These are phyloP conservation scores for Pharus latifolius DNA, from an alignment of 176 grass and related monocot species.

Conservation along the genomic window DNA sequence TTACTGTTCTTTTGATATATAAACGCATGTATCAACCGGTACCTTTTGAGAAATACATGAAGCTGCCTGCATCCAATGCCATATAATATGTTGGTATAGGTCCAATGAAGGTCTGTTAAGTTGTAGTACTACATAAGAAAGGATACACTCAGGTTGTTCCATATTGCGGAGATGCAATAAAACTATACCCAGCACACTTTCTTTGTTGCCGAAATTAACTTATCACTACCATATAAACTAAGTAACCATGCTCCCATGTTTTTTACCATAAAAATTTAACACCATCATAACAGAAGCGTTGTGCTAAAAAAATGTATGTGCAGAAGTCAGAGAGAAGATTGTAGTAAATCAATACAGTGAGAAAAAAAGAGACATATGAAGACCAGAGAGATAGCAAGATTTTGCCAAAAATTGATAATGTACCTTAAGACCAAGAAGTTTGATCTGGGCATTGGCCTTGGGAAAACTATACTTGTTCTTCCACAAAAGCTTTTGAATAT, in stretches of 20 bases:
- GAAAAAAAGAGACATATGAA: neutral
- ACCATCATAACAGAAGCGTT: neutral
- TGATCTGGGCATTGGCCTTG: constrained; percentile 72
- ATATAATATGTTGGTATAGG: too few species aligned
- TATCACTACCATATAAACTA: neutral
- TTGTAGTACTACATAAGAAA: too few species aligned
- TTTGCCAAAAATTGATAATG: neutral
- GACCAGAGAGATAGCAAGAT: neutral
- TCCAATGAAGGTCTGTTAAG: too few species aligned
- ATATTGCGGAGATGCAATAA: neutral
- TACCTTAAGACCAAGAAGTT: constrained; percentile 93
- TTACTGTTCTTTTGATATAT: too few species aligned
- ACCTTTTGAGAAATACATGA: too few species aligned
- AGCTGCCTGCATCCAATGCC: too few species aligned
- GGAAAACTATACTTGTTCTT: constrained; percentile 84
- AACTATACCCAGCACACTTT: neutral
- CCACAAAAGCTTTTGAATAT: constrained; percentile 87
- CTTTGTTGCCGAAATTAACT: neutral
- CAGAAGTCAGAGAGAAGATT: neutral
- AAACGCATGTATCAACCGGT: too few species aligned
- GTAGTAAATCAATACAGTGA: neutral
- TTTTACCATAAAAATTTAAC: neutral
- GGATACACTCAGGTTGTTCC: neutral
- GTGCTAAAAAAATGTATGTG: neutral
- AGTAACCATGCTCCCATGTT: neutral